Evolutionary conservation across 495 filamentous ascomycete species (phyloP), one percentile per base, ranked within the genome.

Genomic region (Podospora pseudocomata): DNA sequence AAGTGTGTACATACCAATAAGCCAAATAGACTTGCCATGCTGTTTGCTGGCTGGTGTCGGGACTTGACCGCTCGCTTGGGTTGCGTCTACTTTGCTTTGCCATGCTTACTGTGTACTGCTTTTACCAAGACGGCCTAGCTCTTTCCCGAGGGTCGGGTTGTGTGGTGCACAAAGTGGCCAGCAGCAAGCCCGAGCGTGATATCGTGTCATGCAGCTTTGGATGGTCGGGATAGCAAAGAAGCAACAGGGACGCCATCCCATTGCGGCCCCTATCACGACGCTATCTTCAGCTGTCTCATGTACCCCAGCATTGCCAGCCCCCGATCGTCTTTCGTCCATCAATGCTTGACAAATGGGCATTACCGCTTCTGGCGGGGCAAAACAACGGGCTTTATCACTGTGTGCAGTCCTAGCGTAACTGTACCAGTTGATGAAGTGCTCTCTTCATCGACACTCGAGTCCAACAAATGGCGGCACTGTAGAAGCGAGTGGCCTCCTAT

Each of bases 271-370:
- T 49, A 63, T 19, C 55, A 49, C 13, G 61, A 63, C 61, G 32
- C 61, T 63, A 53, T 63, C 61, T 19, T 63, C 61, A 60, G 39
- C 63, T 34, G 56, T 65, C 56, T 61, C 34, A 65, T 66, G 67
- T 60, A 60, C 39, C 67, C 59, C 44, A 32, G 26, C 34, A 32
- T 11, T 11, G 30, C 34, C 61, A 68, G n/a, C 13, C 60, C 57
- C 30, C 27, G 34, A 34, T 44, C 28, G 0, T 44, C 28, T 7
- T 7, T 44, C 57, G 60, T 65, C 57, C 20, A 62, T 64, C 59
- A 64, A 60, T 54, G 62, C 34, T 60, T 60, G 63, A 69, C 63
- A 26, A 69, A 65, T 63, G 56, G 20, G 7, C 62, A 59, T 68
- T 68, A 60, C 67, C 63, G 58, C 63, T 28, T 69, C 62, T 26